Evolutionary conservation across 2,329 filamentous ascomycete species (phyloP), one percentile per base, ranked within the genome.

Genomic region (Neofusicoccum kwambonambiense): DNA sequence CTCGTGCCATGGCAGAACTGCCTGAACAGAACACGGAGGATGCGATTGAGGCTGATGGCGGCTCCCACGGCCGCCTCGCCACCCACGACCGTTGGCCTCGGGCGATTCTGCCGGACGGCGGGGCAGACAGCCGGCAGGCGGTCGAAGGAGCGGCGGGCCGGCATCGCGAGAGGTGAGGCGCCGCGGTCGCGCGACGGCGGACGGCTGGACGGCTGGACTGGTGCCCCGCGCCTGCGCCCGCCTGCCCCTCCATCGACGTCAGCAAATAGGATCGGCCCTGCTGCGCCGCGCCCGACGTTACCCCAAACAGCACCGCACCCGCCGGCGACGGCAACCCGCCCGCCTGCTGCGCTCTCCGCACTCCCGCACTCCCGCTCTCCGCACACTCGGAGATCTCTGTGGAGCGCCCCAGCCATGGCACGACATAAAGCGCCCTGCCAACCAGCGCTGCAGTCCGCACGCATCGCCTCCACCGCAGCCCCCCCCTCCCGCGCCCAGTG

Each of bases 101-200:
- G 11, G n/a, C 17, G 41, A 60, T 60, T 60, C 56, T 60, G 56
- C 56, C 56, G 42, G 42, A 19, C n/a, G 19, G 34, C 52, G 41
- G 31, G 22, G 31, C 31, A 60, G 27, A 17, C 9, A 31, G 27
- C 35, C 6, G 31, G 39, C 27, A 54, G 65, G 65, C 65, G 62
- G 65, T 67, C 35, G 56, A 62, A 15, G 65, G 65, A 47, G 57
- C 12, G 19, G 27, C 65, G 65, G 65, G 44, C 65, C 65, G 65
- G n/a, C 12, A 37, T 35, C 41, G 57, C 57, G 54, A 34, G 37
- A 31, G 13, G 19, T 44, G 54, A 57, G 37, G 47, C 34, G 51
- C 19, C 3, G 19, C 19, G 19, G 19, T 22, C 19, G 19, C 19
- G 19, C 19, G 19, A 22, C 3, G 19, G 19, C 19, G 19, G 19